Evolutionary conservation across 2,329 filamentous ascomycete species (phyloP).

Genomic region (Fusarium pseudoanthophilum): DNA sequence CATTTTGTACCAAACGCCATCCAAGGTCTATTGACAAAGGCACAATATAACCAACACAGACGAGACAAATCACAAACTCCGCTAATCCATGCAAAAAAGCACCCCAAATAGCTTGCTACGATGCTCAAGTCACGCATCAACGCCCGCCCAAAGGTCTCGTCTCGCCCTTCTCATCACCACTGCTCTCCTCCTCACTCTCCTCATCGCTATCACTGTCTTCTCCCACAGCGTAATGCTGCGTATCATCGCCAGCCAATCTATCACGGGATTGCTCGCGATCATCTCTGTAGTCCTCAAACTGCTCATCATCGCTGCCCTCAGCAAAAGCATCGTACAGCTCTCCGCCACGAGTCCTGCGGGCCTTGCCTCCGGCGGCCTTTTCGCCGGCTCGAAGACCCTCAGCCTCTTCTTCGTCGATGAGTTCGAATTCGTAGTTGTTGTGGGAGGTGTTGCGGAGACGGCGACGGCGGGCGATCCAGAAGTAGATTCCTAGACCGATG

Average conservation of each 20-base stretch:
- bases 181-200: constrained; percentile 56
- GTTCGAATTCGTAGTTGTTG: constrained; percentile 93
- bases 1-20: constrained; percentile 29
- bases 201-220: constrained; percentile 57
- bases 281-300: constrained; percentile 56
- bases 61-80: constrained; percentile 37
- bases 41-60: constrained; percentile 26
- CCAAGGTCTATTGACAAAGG: constrained; percentile 34
- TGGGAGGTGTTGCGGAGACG: constrained; percentile 78
- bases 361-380: constrained; percentile 58
- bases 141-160: constrained; percentile 40
- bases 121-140: constrained; percentile 8
- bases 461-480: constrained; percentile 81
- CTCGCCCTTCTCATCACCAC: constrained; percentile 45
- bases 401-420: constrained; percentile 84
- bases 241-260: constrained; percentile 49
- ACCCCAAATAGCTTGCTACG: neutral
- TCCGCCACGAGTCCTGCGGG: constrained; percentile 73
- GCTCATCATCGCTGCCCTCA: constrained; percentile 79
- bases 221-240: constrained; percentile 63
- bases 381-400: constrained; percentile 62
- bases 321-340: constrained; percentile 99
- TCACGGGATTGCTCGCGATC: constrained; percentile 54
- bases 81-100: constrained; percentile 39
- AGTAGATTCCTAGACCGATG: constrained; percentile 80